Conservation (phyloP, 371 early-diverging fungal species). For the Mucor plumbeus region DNA sequence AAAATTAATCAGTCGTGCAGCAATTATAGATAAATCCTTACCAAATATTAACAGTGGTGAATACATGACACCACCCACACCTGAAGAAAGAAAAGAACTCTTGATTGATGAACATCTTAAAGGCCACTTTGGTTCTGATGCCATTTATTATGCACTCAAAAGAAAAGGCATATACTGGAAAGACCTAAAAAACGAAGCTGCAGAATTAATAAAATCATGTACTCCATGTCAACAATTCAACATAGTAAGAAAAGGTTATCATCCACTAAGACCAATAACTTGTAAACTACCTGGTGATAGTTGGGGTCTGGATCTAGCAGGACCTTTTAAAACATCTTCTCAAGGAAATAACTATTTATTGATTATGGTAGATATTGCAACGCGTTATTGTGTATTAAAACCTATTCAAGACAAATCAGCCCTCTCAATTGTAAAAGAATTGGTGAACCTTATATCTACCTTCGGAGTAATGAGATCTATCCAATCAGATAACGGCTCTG, state of each 20-base stretch:
- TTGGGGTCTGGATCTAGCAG: conserved; percentile 9
- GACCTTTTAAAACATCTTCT: neutral
- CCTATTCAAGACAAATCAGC: conserved; percentile 28
- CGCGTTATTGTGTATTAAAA: conserved; percentile 29
- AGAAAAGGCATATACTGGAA: conserved; percentile 20
- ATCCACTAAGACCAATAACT: neutral
- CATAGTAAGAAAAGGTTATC: conserved; percentile 4
- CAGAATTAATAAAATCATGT: neutral
- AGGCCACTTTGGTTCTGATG: conserved; percentile 23
- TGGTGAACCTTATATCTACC: neutral
- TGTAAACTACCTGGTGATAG: neutral
- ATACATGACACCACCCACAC: conserved; percentile 14
- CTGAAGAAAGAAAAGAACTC: conserved; percentile 12
- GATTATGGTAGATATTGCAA: conserved; percentile 31
- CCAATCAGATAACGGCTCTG: conserved; percentile 38
- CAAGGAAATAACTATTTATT: conserved; percentile 24
- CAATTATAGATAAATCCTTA: neutral
- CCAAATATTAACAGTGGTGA: neutral
- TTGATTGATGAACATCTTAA: conserved; percentile 13
- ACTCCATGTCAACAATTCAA: neutral
- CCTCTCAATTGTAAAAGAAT: conserved; percentile 3
- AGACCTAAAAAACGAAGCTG: neutral
- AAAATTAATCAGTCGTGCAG: neutral
- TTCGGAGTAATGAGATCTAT: neutral
- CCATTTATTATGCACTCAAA: conserved; percentile 9